Evolutionary conservation across 805 yeast genomes (phyloP).

Genomic region (Kazachstania taianensis): DNA sequence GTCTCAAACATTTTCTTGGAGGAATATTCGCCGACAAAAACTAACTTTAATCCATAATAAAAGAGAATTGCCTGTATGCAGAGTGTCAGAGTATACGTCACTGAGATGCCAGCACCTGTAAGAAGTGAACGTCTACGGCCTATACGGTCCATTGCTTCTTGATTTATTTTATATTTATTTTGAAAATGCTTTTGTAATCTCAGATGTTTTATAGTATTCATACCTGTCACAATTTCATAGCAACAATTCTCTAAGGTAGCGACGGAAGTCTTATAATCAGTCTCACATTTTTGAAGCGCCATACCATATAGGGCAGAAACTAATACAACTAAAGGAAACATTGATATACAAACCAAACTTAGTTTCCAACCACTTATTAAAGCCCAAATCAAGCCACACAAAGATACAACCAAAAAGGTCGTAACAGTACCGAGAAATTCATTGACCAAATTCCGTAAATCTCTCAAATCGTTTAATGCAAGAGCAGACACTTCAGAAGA

Average conservation of each 20-base stretch:
- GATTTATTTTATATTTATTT: slow-evolving; percentile 26
- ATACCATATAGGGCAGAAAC: slow-evolving; percentile 44
- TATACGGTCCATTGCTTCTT: slow-evolving; percentile 27
- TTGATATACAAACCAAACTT: slow-evolving; percentile 68
- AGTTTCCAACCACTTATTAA: slow-evolving; percentile 75
- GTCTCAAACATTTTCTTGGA: slow-evolving; percentile 55
- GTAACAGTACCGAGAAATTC: slow-evolving; percentile 48
- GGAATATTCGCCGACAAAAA: slow-evolving; percentile 46
- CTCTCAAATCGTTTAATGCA: slow-evolving; percentile 73
- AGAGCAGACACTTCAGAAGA: slow-evolving; percentile 54
- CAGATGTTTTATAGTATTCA: slow-evolving; percentile 54
- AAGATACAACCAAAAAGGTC: slow-evolving; percentile 43
- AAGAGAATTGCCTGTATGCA: slow-evolving; percentile 63
- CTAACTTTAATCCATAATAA: slow-evolving; percentile 70
- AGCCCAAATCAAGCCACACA: slow-evolving; percentile 70
- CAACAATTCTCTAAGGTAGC: slow-evolving; percentile 43
- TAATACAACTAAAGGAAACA: slow-evolving; percentile 53
- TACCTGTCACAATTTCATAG: slow-evolving; percentile 45
- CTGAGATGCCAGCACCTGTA: slow-evolving; percentile 60
- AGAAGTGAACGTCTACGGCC: slow-evolving; percentile 45
- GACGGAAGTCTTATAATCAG: slow-evolving; percentile 45
- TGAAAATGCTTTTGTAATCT: slow-evolving; percentile 42
- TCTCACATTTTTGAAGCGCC: slow-evolving; percentile 46
- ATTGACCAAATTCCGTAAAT: slow-evolving; percentile 54
- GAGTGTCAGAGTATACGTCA: slow-evolving; percentile 43